phyloP scores from a whole-genome alignment of 2,329 filamentous ascomycete genomes.

The Nothophaeocryptopus gaeumannii region DNA sequence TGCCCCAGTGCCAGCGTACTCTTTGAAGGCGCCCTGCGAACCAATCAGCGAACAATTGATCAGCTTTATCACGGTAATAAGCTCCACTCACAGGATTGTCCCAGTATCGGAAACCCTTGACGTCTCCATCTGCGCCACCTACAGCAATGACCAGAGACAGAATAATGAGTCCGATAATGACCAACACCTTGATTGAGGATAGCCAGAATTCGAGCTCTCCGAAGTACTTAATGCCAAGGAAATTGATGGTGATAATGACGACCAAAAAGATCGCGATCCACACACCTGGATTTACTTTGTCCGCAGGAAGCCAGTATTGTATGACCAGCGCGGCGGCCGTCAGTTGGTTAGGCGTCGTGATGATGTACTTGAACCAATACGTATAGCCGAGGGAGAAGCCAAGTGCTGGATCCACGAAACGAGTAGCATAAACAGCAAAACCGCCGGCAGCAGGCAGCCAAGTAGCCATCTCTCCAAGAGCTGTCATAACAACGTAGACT shows the following conservation, averaged over 20 bases:
- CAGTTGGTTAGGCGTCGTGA: conserved; percentile 79
- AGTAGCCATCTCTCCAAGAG: conserved; percentile 78
- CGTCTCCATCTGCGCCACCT: conserved; percentile 33
- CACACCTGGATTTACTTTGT: conserved; percentile 43
- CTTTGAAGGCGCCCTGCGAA: conserved; percentile 40
- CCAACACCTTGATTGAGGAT: conserved; percentile 46
- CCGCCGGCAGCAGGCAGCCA: conserved; percentile 76
- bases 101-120: conserved; percentile 44
- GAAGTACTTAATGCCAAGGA: conserved; percentile 60
- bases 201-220: conserved; percentile 52
- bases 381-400: conserved; percentile 72
- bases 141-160: conserved; percentile 37
- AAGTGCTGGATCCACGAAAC: conserved; percentile 76
- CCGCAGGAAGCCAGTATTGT: conserved; percentile 65
- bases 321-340: conserved; percentile 78
- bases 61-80: too few relatives aligned
- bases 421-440: conserved; percentile 76
- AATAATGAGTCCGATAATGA: conserved; percentile 47
- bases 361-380: conserved; percentile 65
- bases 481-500: conserved; percentile 78
- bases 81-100: conserved; percentile 31
- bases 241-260: conserved; percentile 45
- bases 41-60: too few relatives aligned
- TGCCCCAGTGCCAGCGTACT: conserved; percentile 36
- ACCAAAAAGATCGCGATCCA: conserved; percentile 64